Conservation (phyloP, 2,329 filamentous ascomycete species). For the Trichoderma koningiopsis region DNA sequence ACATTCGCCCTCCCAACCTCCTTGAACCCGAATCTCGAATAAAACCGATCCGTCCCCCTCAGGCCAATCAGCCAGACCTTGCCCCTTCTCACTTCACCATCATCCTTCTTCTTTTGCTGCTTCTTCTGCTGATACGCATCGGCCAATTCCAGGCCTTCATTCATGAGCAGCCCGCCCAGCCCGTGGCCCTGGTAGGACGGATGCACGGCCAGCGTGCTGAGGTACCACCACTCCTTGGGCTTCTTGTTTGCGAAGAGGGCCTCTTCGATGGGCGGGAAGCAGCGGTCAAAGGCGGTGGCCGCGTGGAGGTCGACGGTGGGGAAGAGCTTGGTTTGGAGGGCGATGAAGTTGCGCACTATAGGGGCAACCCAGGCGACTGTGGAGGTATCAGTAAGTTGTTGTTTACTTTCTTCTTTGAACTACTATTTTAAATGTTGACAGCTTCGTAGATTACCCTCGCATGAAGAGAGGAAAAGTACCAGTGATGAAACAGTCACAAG, state of each 20-base stretch:
- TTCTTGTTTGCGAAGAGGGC: conserved; percentile 34
- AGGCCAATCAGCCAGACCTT: conserved; percentile 40
- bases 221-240: conserved; percentile 40
- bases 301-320: conserved; percentile 30
- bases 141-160: conserved; percentile 35
- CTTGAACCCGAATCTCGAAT: conserved; percentile 39
- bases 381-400: neutral
- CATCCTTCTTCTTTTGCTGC: conserved; percentile 11
- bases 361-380: conserved; percentile 39
- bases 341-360: conserved; percentile 32
- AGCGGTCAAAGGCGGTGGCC: conserved; percentile 33
- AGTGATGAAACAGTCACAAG: neutral
- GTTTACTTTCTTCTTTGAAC: neutral
- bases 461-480: neutral
- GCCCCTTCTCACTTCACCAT: conserved; percentile 35
- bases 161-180: conserved; percentile 37
- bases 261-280: conserved; percentile 34
- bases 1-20: conserved; percentile 42
- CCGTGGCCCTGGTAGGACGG: conserved; percentile 38
- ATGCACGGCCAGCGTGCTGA: conserved; percentile 39
- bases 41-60: conserved; percentile 38
- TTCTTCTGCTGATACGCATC: conserved; percentile 28
- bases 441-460: neutral
- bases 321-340: conserved; percentile 35
- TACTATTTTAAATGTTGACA: neutral